Evolutionary conservation across 352 stramenopile genomes (phyloP), one percentile per base, ranked within the genome.

Genomic region (Detonula confervacea): DNA sequence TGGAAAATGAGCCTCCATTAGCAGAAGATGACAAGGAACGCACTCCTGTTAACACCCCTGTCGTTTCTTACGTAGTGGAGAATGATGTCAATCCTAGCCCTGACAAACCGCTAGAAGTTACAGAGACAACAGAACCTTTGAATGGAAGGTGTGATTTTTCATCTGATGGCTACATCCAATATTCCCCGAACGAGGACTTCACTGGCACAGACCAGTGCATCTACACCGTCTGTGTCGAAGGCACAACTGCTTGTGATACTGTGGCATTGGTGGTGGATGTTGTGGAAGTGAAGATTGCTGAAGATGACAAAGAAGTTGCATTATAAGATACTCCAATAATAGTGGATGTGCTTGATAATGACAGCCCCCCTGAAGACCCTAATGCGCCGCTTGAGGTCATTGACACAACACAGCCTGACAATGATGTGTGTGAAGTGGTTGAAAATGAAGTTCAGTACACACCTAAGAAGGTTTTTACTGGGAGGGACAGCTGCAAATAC

Each of bases 111-210:
- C 49, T 74, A 29, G 25, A 44, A 39, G 29, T 74, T 42, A 55
- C 18, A 14, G 35, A 55, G 18, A 33, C 62, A 5, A 22, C 25
- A 51, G 16, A 59, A 25, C 29, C 73, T 6, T 9, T 49, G 7
- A 68, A 78, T 65, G 75, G 75, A 11, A 39, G n/a, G 2, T 83
- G 75, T 69, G 49, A 55, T 11, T 52, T 83, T 12, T 66, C 55
- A 39, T 14, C 57, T 5, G 33, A 56, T 42, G 66, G 66, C 18
- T 55, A 83, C 75, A 62, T 83, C n/a, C 46, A 69, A 61, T 83
- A 83, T 63, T 61, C 30, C 37, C 71, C 75, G 18, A 27, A 73
- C 14, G 24, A n/a, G 46, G 75, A 54, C 2, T 83, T 71, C 25
- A 60, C 18, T 25, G 62, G 63, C 49, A 62, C 37, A 30, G 73